Base-by-base conservation (phyloP, 805 yeast genomes). In the Clavispora carvajalis region DNA sequence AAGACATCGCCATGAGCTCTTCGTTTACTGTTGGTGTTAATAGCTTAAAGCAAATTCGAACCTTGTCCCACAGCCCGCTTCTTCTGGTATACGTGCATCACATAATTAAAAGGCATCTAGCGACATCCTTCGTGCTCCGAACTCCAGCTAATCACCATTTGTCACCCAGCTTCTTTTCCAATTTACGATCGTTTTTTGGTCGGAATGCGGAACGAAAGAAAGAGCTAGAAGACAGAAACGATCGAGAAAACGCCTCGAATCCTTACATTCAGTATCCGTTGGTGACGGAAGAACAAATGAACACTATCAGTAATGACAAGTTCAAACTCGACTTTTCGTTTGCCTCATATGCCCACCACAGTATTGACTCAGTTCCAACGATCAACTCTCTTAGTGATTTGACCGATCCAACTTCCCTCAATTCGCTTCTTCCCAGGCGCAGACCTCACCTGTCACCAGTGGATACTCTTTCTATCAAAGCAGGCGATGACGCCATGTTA, bases 401-500 rank as follows among this genome's bases (percentile, higher is more conserved):
- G 43, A 68, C 76, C 17, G 79, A 73, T 39, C 70, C 74, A 0
- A 57, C 77, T 0, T 69, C 63, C 39, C 55, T 73, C 26, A 67
- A 73, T 22, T 48, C 73, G 13, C 59, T 76, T 33, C 54, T 68
- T 19, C 80, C 80, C 3, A 60, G 71, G 45, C 59, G 80, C 53
- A 52, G 79, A 40, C 73, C 78, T 0, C 71, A 69, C 33, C 79
- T 79, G 3, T 71, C 76, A 17, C 77, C 78, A 0, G 64, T 62
- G 11, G 80, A 75, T 47, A 76, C 81, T 0, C 53, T 75, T 4
- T 69, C 76, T 7, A 66, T 76, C 34, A 71, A 71, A 45, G 75
- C 74, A 17, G 80, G 81, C 1, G 81, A 76, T 46, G 81, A 76
- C 50, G 79, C 81, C 7, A 73, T 76, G 78, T 58, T 76, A 31